These are phyloP conservation scores for Hypoxylon sp. DNA, from an alignment of 2,329 filamentous ascomycete genomes.

Conservation along the genomic window DNA sequence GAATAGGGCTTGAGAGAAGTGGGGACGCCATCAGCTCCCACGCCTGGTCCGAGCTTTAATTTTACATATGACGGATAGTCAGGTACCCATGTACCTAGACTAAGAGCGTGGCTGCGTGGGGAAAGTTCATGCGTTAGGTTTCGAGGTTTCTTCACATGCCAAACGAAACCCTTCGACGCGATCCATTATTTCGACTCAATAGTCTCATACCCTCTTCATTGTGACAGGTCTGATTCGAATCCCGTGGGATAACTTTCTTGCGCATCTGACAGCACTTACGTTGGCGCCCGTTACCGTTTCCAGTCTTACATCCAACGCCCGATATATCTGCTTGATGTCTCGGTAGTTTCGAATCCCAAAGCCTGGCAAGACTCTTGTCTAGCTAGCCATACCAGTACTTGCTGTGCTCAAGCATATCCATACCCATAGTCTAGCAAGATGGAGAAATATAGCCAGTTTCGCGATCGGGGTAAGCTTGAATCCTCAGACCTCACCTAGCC, in stretches of 20 bases:
- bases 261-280: neutral
- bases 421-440: constrained; percentile 60
- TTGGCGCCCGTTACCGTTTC: constrained; percentile 13
- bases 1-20: neutral
- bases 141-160: constrained; percentile 35
- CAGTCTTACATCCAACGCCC: neutral
- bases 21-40: neutral
- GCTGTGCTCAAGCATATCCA: neutral
- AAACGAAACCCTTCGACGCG: constrained; percentile 24
- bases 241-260: constrained; percentile 8
- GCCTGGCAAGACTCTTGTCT: constrained; percentile 13
- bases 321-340: constrained; percentile 34
- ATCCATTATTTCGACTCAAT: no score
- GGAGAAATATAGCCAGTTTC: constrained; percentile 96
- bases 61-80: neutral
- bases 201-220: constrained; percentile 14
- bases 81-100: no score
- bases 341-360: constrained; percentile 25
- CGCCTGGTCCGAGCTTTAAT: constrained; percentile 11
- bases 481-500: neutral
- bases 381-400: neutral
- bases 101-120: constrained; percentile 17
- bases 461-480: constrained; percentile 78
- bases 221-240: constrained; percentile 26
- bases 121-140: constrained; percentile 12